Percentiles rank a stretch among this genome's conserved stretches.
These are phyloP conservation scores for Phialemoniopsis sp. DNA, from an alignment of 2,329 filamentous ascomycete species.

Conservation along the genomic window DNA sequence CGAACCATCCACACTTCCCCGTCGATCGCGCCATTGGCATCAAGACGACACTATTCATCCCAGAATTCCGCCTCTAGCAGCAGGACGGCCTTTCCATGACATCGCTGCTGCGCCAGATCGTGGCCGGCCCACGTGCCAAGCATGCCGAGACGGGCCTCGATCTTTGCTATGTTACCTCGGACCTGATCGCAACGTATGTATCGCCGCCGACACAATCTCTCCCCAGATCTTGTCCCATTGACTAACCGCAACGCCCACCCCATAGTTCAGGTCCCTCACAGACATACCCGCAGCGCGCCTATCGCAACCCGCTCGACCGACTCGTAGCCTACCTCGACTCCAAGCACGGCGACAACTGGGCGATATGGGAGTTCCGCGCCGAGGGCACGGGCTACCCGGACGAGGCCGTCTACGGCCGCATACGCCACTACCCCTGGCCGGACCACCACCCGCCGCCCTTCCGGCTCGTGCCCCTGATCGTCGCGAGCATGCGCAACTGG, in stretches of 20 bases:
- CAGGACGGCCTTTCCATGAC: conserved; percentile 59
- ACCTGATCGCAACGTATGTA: conserved; percentile 60
- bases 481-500: conserved; percentile 93
- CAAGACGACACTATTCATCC: no score
- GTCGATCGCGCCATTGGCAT: no score
- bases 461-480: conserved; percentile 77
- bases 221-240: background rate
- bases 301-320: conserved; percentile 86
- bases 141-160: conserved; percentile 88
- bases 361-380: conserved; percentile 96
- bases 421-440: conserved; percentile 92
- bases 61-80: no score
- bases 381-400: conserved; percentile 97
- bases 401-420: conserved; percentile 76
- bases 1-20: no score
- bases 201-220: conserved; percentile 1
- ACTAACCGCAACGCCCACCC: no score
- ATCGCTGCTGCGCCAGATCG: conserved; percentile 82
- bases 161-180: conserved; percentile 90
- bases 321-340: conserved; percentile 84
- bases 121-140: conserved; percentile 78
- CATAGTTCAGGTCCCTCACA: conserved; percentile 89
- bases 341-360: conserved; percentile 81
- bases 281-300: conserved; percentile 85
- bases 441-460: conserved; percentile 98